Conservation (phyloP, 2,329 filamentous ascomycete species). For the Curvularia hawaiiensis region DNA sequence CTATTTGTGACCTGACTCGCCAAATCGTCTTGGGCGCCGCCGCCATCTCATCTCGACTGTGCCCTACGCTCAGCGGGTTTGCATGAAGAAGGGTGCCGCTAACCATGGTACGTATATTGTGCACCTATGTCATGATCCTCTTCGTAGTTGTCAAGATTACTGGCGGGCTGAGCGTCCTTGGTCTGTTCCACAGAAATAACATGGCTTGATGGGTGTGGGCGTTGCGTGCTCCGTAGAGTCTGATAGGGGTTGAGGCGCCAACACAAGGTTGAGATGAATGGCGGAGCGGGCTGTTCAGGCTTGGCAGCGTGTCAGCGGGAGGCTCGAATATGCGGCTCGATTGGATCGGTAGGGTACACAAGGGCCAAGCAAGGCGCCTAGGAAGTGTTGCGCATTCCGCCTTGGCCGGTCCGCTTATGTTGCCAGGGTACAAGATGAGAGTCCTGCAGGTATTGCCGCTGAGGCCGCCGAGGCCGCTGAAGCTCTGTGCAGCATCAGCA, state of each 20-base stretch:
- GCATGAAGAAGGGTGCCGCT: conserved; percentile 13
- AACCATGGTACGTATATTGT: conserved; percentile 20
- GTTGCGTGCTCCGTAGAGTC: conserved; percentile 9
- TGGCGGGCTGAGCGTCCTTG: conserved; percentile 19
- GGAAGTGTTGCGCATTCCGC: conserved; percentile 27
- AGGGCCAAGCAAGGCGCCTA: conserved; percentile 23
- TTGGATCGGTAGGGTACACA: conserved; percentile 29
- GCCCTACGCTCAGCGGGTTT: conserved; percentile 20
- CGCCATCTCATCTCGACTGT: conserved; percentile 13
- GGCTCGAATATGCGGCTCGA: conserved; percentile 16
- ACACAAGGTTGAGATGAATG: conserved; percentile 18
- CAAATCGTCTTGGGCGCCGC: not conserved
- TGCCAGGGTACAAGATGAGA: conserved; percentile 24
- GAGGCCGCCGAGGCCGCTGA: conserved; percentile 30
- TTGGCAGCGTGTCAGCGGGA: conserved; percentile 30
- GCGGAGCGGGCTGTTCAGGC: conserved; percentile 31
- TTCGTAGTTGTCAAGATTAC: conserved; percentile 15
- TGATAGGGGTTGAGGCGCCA: conserved; percentile 23
- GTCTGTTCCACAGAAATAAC: conserved; percentile 23
- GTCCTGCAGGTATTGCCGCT: conserved; percentile 30
- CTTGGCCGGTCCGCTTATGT: conserved; percentile 31
- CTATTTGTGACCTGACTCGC: conserved; percentile 6
- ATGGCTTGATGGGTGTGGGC: not conserved
- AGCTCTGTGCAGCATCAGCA: conserved; percentile 25
- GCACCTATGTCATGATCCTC: conserved; percentile 11